A percentile compares a stretch with the other conserved stretches of the same genome.
These are phyloP conservation scores for Pythium monospermum DNA, from an alignment of 352 stramenopile genomes.

Conservation along the genomic window DNA sequence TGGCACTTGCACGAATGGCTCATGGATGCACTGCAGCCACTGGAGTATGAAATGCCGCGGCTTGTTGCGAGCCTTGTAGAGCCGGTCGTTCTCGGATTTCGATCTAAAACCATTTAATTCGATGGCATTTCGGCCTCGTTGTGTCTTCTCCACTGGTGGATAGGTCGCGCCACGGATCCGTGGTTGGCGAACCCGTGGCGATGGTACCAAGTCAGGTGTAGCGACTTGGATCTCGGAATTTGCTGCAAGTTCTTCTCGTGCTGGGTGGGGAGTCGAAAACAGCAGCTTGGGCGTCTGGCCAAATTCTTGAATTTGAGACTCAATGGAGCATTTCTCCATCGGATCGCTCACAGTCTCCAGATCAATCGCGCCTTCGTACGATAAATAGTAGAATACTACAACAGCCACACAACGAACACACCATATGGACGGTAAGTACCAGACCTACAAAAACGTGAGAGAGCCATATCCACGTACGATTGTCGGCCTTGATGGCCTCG, in stretches of 20 bases:
- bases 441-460: too few relatives aligned
- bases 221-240: conserved; percentile 51
- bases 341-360: conserved; percentile 84
- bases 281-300: conserved; percentile 84
- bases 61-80: neutral
- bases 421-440: too few relatives aligned
- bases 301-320: conserved; percentile 92
- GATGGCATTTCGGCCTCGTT: conserved; percentile 12
- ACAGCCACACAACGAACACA: too few relatives aligned
- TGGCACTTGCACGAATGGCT: conserved; percentile 32
- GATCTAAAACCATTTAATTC: conserved; percentile 1
- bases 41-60: conserved; percentile 8
- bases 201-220: conserved; percentile 35
- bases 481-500: conserved; percentile 69
- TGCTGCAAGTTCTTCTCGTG: conserved; percentile 54
- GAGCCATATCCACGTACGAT: conserved; percentile 66
- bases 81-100: conserved; percentile 33
- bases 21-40: conserved; percentile 44
- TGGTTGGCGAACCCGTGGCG: conserved; percentile 19
- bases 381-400: conserved; percentile 87
- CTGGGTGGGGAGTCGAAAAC: conserved; percentile 66
- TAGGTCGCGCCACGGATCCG: neutral
- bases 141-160: conserved; percentile 13
- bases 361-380: conserved; percentile 84
- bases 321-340: conserved; percentile 91